Evolutionary conservation across 164 flowering plant species (phyloP).

Genomic region (Umbilicus rupestris): DNA sequence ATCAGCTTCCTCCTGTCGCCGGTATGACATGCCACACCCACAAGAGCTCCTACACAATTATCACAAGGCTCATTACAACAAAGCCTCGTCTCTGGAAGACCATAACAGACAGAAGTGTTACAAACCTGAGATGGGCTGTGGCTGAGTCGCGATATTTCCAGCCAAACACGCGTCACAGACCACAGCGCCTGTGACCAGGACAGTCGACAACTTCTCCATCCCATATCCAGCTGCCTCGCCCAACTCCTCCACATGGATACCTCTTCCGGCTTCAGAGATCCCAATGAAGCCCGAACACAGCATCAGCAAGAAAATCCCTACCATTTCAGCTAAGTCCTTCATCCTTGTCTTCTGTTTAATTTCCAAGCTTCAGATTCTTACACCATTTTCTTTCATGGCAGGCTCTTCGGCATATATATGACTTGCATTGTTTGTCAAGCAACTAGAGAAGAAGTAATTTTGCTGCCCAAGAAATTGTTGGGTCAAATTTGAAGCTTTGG

Average conservation of each 20-base stretch:
- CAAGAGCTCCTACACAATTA: conserved; percentile 6
- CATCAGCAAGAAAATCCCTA: not conserved
- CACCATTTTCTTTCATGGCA: no score
- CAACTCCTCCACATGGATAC: conserved; percentile 28
- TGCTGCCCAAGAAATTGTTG: not conserved
- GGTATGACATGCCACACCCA: not conserved
- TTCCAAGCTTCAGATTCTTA: not conserved
- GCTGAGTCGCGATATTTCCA: conserved; percentile 16
- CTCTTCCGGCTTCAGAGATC: conserved; percentile 4
- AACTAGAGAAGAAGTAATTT: conserved; percentile 2
- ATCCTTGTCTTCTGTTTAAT: not conserved
- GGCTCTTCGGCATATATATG: no score
- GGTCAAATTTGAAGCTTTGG: conserved; percentile 2
- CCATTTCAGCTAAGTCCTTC: not conserved
- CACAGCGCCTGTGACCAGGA: conserved; percentile 50
- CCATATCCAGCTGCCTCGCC: conserved; percentile 72
- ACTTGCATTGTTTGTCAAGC: conserved; percentile 6
- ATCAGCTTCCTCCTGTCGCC: not conserved
- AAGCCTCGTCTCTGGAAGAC: no score
- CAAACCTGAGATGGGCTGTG: conserved; percentile 42
- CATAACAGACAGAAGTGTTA: no score
- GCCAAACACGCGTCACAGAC: conserved; percentile 33
- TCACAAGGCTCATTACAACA: no score
- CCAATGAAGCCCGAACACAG: not conserved
- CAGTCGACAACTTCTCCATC: conserved; percentile 79